Conservation (phyloP, 2,329 filamentous ascomycete species). For the Aspergillus awamori region DNA sequence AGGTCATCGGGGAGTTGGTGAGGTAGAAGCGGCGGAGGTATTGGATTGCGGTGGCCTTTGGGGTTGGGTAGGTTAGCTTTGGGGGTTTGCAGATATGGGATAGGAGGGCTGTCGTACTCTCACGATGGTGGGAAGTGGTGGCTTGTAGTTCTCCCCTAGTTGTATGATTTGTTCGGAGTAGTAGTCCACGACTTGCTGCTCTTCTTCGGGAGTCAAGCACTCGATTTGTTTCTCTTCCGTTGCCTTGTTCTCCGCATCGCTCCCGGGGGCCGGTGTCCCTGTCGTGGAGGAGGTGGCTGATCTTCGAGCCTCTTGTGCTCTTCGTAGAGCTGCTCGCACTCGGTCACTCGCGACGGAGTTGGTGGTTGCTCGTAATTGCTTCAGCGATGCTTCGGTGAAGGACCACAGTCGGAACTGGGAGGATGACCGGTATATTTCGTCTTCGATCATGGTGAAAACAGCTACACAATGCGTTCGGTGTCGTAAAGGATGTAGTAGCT, state of each 20-base stretch:
- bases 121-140: slow-evolving; percentile 60
- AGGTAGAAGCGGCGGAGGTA: slow-evolving; percentile 95
- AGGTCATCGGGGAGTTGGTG: slow-evolving; percentile 94
- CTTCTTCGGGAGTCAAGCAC: slow-evolving; percentile 81
- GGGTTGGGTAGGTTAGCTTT: background rate
- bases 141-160: slow-evolving; percentile 61
- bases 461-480: background rate
- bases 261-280: slow-evolving; percentile 33
- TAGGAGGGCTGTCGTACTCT: slow-evolving; percentile 49
- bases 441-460: slow-evolving; percentile 69
- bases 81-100: background rate
- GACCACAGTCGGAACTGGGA: slow-evolving; percentile 94
- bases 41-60: slow-evolving; percentile 75
- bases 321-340: slow-evolving; percentile 60
- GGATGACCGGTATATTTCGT: slow-evolving; percentile 85
- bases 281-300: slow-evolving; percentile 37
- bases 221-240: slow-evolving; percentile 59
- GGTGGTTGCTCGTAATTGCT: slow-evolving; percentile 72
- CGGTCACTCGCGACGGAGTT: slow-evolving; percentile 77
- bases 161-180: slow-evolving; percentile 68
- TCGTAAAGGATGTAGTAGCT: background rate
- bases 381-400: slow-evolving; percentile 74
- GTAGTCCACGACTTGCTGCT: slow-evolving; percentile 77
- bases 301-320: slow-evolving; percentile 43
- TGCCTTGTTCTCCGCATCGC: slow-evolving; percentile 37